phyloP scores from a whole-genome alignment of 1,139 yeast genomes.

The Kodamaea arcana region DNA sequence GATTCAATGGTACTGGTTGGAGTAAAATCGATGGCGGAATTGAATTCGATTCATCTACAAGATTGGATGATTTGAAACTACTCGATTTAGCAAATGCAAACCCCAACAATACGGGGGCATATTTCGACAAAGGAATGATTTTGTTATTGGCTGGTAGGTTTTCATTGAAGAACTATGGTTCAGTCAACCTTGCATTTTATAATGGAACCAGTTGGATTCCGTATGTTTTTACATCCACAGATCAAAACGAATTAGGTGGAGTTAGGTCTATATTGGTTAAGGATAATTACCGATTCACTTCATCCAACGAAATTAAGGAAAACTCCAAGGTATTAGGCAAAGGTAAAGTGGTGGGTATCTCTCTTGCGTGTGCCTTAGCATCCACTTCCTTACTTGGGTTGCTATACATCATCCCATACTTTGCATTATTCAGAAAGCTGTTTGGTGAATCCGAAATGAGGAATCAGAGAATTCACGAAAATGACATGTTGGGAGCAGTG shows the following conservation, averaged over 20 bases:
- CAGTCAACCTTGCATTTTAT: conserved; percentile 62
- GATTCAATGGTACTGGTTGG: conserved; percentile 51
- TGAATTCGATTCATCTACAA: conserved; percentile 21
- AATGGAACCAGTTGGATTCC: conserved; percentile 77
- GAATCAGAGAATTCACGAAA: conserved; percentile 55
- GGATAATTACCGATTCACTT: conserved; percentile 35
- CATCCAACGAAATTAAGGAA: conserved; percentile 31
- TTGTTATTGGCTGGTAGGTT: conserved; percentile 65
- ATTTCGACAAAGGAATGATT: conserved; percentile 42
- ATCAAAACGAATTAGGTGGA: conserved; percentile 23
- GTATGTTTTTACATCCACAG: conserved; percentile 36
- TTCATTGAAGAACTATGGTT: conserved; percentile 49
- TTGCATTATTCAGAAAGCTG: conserved; percentile 45
- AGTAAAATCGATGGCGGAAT: conserved; percentile 34
- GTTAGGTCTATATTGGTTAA: conserved; percentile 33
- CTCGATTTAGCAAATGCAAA: conserved; percentile 27
- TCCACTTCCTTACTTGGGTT: conserved; percentile 67
- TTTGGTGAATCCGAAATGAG: conserved; percentile 25
- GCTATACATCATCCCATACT: conserved; percentile 54
- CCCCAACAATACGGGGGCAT: conserved; percentile 25
- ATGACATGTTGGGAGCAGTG: conserved; percentile 62
- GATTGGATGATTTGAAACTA: conserved; percentile 40
- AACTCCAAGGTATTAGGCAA: conserved; percentile 23
- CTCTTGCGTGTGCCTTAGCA: conserved; percentile 84
- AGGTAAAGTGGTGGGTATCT: conserved; percentile 85